phyloP scores from a whole-genome alignment of 768 basidiomycete genomes.

The Termitomyces sp. region DNA sequence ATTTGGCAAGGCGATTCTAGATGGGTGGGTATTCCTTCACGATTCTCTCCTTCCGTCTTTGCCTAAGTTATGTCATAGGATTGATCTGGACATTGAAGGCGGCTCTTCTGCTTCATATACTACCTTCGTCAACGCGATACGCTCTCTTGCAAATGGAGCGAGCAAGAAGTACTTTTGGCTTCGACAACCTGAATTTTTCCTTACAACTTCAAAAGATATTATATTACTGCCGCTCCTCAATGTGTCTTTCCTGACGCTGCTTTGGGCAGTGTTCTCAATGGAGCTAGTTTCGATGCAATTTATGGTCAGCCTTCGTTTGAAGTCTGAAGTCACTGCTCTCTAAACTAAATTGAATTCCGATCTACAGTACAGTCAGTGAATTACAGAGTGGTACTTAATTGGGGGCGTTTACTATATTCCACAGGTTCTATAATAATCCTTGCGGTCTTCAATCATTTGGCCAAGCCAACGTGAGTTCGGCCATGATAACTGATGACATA shows the following conservation, averaged over 20 bases:
- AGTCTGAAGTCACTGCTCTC: neutral
- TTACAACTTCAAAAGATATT: constrained; percentile 39
- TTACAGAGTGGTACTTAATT: neutral
- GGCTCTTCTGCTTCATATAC: constrained; percentile 45
- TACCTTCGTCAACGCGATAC: constrained; percentile 51
- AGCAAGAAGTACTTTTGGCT: constrained; percentile 41
- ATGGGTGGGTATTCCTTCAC: constrained; percentile 42
- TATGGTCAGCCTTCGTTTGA: constrained; percentile 35
- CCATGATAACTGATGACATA: neutral
- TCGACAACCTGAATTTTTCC: neutral
- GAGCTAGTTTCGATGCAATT: constrained; percentile 63
- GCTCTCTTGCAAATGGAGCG: constrained; percentile 41
- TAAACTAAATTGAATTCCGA: neutral
- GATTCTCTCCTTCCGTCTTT: neutral
- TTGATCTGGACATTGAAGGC: constrained; percentile 77
- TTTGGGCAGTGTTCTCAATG: constrained; percentile 52
- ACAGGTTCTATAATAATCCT: constrained; percentile 53
- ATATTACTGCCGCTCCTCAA: constrained; percentile 58
- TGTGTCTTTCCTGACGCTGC: constrained; percentile 68
- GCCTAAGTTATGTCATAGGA: constrained; percentile 20
- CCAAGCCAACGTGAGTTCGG: constrained; percentile 41
- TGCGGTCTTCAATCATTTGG: constrained; percentile 45
- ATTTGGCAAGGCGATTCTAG: constrained; percentile 66
- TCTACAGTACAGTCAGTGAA: constrained; percentile 28
- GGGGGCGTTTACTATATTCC: neutral